Base-by-base conservation (phyloP, 2,329 filamentous ascomycete genomes). In the Gliomastix tumulicola region DNA sequence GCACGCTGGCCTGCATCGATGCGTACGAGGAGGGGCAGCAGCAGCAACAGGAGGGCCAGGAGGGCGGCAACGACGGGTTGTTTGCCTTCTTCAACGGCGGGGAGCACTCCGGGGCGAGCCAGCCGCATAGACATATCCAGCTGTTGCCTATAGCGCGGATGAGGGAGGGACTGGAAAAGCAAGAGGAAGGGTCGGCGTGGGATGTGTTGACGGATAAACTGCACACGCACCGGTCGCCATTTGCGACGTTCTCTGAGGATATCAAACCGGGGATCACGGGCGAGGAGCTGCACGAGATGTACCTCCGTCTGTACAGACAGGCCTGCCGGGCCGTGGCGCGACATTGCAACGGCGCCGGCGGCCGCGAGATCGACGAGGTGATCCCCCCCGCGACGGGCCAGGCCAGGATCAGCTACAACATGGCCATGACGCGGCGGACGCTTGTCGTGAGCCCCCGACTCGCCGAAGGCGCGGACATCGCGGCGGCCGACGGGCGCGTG, bases 1-100 rank as follows among this genome's bases (percentile, higher is more conserved):
- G 74, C 1, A 72, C 80, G 3, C 73, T 77, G 39, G 69, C 71
- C 0, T 84, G 81, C 46, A 62, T 86, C 40, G 60, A 68, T 38
- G 72, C 75, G 4, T 82, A 80, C 56, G 25, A 20, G 12, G 21
- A 35, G 13, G 30, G 30, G 18, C 9, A 19, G 4, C 33, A 41
- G 13, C 35, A 41, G 0, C 20, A 36, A 4, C 41, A 41, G 6
- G 35, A 42, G 3, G 44, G 39, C 2, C 44, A 46, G 15, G n/a
- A n/a, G n/a, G n/a, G n/a, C n/a, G n/a, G n/a, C n/a, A n/a, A n/a
- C n/a, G n/a, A n/a, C n/a, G 68, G 69, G 20, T 55, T 84, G 3
- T 83, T 74, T 45, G 77, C 72, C 1, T 84, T 84, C 51, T 85
- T 82, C 67, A 88, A 87, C 56, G 79, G 75, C 21, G 83, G 83